Base-by-base conservation (phyloP, 2,329 filamentous ascomycete genomes). In the Colletotrichum kahawae region DNA sequence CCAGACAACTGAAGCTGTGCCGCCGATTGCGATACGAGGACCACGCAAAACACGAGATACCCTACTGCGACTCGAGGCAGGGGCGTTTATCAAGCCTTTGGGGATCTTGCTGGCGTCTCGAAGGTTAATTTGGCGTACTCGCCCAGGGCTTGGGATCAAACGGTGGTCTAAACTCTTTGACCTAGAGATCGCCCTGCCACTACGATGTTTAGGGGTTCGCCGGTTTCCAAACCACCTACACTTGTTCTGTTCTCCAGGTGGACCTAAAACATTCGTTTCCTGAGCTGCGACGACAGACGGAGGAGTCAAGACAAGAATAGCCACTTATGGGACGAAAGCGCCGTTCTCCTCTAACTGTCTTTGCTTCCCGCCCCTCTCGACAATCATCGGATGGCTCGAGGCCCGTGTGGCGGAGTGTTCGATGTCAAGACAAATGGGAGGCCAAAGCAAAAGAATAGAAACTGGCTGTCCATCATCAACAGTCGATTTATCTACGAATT, bases 81-180 rank as follows among this genome's bases (percentile, higher is more conserved):
- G 24, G 33, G 56, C 31, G 16, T 43, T 74, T 34, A 27, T 38
- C 18, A 38, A 67, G 54, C 38, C 60, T 24, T 21, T 24, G 67
- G 43, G 72, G 68, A 33, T 72, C n/a, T 74, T 70, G 59, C 70
- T 70, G 71, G 59, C 51, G 66, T 60, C 71, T 33, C 51, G 43
- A 76, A 74, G 33, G 60, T 74, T 70, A 70, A 64, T 67, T 67
- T 56, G 54, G 68, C 56, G 63, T 34, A 31, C 18, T 43, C 31
- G 51, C 27, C 43, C 65, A 43, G 59, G 74, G 65, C 60, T 74
- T 75, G 57, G 65, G 60, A 74, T 66, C 65, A 74, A 74, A 76
- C 70, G 74, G 74, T 74, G 74, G 70, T 56, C 65, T 66, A 63
- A 74, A 66, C 59, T 74, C 33, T 64, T 24, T 70, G 65, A 33